phyloP scores from a whole-genome alignment of 2,329 filamentous ascomycete genomes.

The Podosphaera fusca region DNA sequence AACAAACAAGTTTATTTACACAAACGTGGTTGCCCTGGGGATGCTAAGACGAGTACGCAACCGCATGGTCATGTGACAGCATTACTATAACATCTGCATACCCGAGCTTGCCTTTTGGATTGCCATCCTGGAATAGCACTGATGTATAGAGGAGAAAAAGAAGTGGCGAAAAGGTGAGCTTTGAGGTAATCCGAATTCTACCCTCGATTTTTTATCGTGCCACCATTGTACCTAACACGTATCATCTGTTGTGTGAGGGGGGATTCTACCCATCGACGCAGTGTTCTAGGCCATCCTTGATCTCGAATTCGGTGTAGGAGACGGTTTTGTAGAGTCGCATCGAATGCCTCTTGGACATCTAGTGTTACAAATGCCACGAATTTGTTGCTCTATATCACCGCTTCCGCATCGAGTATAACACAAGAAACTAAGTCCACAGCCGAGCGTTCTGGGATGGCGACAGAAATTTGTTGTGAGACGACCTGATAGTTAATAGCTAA shows the following conservation, averaged over 20 bases:
- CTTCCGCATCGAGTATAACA: neutral
- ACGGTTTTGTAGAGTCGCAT: neutral
- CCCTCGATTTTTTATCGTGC: neutral
- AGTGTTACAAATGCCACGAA: neutral
- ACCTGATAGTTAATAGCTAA: neutral
- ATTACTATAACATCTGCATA: constrained; percentile 2
- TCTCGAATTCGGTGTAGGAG: neutral
- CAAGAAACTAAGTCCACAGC: neutral
- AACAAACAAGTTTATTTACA: too few species aligned
- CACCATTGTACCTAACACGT: neutral
- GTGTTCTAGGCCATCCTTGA: neutral
- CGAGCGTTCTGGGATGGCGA: neutral
- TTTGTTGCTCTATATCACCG: neutral
- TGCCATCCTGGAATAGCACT: neutral
- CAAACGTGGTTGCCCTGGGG: too few species aligned
- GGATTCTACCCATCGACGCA: neutral
- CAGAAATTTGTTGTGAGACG: neutral
- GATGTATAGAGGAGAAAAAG: neutral
- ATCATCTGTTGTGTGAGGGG: neutral
- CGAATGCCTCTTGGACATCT: neutral
- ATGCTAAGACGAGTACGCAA: too few species aligned
- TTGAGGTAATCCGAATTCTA: neutral
- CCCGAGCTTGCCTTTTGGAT: too few species aligned
- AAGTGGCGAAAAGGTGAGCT: neutral
- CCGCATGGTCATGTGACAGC: too few species aligned